These are phyloP conservation scores for Polytrichum commune DNA, from an alignment of 225 moss, liverwort and hornwort species.

Conservation along the genomic window DNA sequence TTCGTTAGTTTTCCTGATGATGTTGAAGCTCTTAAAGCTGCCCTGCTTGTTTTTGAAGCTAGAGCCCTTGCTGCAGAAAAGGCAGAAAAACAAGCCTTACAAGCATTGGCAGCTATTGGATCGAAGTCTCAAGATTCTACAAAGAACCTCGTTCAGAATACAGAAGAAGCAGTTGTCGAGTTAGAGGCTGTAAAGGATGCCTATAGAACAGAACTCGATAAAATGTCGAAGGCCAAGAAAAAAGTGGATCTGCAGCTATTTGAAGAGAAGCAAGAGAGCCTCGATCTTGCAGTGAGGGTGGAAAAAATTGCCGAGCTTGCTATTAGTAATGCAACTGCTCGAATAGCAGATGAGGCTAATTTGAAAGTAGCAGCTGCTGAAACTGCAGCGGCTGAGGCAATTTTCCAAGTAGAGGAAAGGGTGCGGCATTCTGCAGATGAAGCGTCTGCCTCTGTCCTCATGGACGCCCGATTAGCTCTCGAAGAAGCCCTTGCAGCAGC, in stretches of 20 bases:
- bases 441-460: constrained; percentile 47
- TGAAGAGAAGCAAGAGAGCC: constrained; percentile 46
- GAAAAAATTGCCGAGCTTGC: constrained; percentile 57
- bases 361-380: constrained; percentile 44
- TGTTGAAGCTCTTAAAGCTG: constrained; percentile 54
- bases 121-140: constrained; percentile 42
- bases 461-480: constrained; percentile 54
- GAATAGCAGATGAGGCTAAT: constrained; percentile 36
- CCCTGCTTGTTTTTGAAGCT: constrained; percentile 60
- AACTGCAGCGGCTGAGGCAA: constrained; percentile 62
- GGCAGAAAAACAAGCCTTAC: constrained; percentile 45
- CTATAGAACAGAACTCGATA: constrained; percentile 31
- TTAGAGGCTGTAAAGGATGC: constrained; percentile 46
- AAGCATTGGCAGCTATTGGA: constrained; percentile 51
- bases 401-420: constrained; percentile 46
- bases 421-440: constrained; percentile 51
- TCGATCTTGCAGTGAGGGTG: constrained; percentile 56
- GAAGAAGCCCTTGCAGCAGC: constrained; percentile 54
- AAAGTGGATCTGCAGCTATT: constrained; percentile 14
- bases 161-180: constrained; percentile 31
- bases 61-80: constrained; percentile 56
- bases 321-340: constrained; percentile 35
- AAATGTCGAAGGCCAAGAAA: constrained; percentile 31
- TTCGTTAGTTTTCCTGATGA: constrained; percentile 26
- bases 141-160: constrained; percentile 23